These are phyloP conservation scores for Canna indica DNA, from an alignment of 176 grass and related monocot genomes.

Conservation along the genomic window DNA sequence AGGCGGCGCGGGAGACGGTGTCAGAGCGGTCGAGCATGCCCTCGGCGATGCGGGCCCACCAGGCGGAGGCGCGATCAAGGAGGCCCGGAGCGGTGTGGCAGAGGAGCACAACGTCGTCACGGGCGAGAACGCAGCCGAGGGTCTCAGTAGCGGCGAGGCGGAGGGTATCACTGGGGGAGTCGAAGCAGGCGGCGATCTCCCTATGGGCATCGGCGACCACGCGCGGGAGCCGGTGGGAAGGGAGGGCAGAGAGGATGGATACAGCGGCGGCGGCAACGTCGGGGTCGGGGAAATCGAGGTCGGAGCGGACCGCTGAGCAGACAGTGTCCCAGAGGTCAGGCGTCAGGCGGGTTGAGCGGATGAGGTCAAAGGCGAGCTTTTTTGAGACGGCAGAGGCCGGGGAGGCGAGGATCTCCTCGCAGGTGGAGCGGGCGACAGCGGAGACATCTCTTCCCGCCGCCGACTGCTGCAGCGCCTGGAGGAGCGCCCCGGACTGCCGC, in stretches of 20 bases:
- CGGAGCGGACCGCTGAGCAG: constrained; percentile 49
- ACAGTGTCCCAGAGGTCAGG: constrained; percentile 72
- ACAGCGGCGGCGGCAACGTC: constrained; percentile 79
- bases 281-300: constrained; percentile 87
- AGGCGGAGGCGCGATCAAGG: constrained; percentile 61
- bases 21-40: constrained; percentile 67
- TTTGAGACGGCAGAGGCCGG: constrained; percentile 82
- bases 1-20: constrained; percentile 53
- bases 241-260: constrained; percentile 69
- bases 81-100: constrained; percentile 60
- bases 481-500: constrained; percentile 73
- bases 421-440: constrained; percentile 53
- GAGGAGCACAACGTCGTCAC: constrained; percentile 40
- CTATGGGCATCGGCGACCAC: constrained; percentile 65
- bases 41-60: constrained; percentile 69
- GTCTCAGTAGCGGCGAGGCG: constrained; percentile 15
- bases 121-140: constrained; percentile 18
- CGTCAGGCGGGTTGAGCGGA: constrained; percentile 61
- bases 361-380: constrained; percentile 85
- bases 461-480: constrained; percentile 82
- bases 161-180: constrained; percentile 12
- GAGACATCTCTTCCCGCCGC: constrained; percentile 83
- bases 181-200: constrained; percentile 18
- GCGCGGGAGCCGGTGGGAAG: constrained; percentile 64
- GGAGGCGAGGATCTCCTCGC: constrained; percentile 71